These are phyloP conservation scores for Rhodotorula sp. DNA, from an alignment of 1,284 basidiomycete genomes.

Conservation along the genomic window DNA sequence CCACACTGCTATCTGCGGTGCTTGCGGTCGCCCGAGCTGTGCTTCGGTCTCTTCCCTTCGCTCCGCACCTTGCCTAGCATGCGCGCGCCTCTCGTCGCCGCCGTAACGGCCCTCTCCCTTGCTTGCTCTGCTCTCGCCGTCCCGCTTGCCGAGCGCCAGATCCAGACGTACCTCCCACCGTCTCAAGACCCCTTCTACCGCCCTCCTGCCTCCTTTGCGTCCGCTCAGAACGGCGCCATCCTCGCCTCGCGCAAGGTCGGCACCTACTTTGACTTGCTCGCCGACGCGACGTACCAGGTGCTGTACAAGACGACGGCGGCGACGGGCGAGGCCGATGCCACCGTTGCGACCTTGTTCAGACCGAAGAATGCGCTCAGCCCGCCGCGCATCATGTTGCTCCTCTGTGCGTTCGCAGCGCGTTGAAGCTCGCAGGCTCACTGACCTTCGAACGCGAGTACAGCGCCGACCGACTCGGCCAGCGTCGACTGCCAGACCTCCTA, in stretches of 20 bases:
- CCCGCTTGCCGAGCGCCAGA: no score
- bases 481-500: slow-evolving; percentile 5
- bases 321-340: not conserved
- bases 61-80: no score
- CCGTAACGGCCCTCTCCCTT: no score
- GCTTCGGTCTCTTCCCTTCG: no score
- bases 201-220: not conserved
- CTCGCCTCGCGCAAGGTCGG: not conserved
- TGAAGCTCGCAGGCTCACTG: not conserved
- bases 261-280: not conserved
- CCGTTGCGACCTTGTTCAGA: slow-evolving; percentile 5
- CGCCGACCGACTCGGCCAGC: slow-evolving; percentile 11
- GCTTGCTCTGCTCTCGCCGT: no score
- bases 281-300: not conserved
- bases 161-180: not conserved
- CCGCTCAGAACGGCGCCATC: not conserved
- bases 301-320: slow-evolving; percentile 7
- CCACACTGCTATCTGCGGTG: no score
- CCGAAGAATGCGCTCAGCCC: not conserved
- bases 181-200: slow-evolving; percentile 2
- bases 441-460: not conserved
- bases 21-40: no score
- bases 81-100: no score
- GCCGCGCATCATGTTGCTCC: slow-evolving; percentile 2
- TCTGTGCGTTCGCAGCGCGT: not conserved